A percentile compares a stretch with the other conserved stretches of the same genome.
phyloP scores from a whole-genome alignment of 768 basidiomycete genomes.

The Fistulinella prunicolor region DNA sequence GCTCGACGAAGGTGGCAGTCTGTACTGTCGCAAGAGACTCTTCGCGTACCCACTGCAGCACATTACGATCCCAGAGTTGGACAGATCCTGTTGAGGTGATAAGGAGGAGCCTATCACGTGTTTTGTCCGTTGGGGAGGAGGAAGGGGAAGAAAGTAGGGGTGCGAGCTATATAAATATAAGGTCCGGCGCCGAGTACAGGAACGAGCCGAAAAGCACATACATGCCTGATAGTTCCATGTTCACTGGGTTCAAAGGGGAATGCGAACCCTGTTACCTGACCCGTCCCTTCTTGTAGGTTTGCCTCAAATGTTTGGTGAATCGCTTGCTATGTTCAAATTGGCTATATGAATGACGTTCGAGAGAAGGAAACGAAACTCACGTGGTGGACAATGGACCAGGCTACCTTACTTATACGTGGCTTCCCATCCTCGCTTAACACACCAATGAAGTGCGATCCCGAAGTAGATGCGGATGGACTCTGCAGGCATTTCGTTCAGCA shows the following conservation, averaged over 20 bases:
- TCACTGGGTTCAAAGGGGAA: constrained; percentile 63
- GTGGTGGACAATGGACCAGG: constrained; percentile 56
- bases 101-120: constrained; percentile 44
- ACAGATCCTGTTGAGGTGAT: constrained; percentile 76
- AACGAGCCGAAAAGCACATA: constrained; percentile 31
- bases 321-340: constrained; percentile 42
- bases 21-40: constrained; percentile 68
- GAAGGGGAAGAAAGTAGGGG: constrained; percentile 45
- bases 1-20: constrained; percentile 69
- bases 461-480: constrained; percentile 40
- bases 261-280: constrained; percentile 46
- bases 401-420: constrained; percentile 59
- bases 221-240: constrained; percentile 70
- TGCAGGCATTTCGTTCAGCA: constrained; percentile 19
- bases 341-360: not conserved
- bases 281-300: constrained; percentile 45
- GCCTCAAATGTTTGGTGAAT: constrained; percentile 51
- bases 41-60: constrained; percentile 73
- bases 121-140: constrained; percentile 34
- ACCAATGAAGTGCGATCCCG: constrained; percentile 57
- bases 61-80: constrained; percentile 66
- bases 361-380: constrained; percentile 39
- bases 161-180: constrained; percentile 39
- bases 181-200: not conserved
- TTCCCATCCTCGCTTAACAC: constrained; percentile 47